A percentile compares a stretch with the other conserved stretches of the same genome.
These are phyloP conservation scores for Barbatosphaeria neglecta DNA, from an alignment of 495 filamentous ascomycete species.

Conservation along the genomic window DNA sequence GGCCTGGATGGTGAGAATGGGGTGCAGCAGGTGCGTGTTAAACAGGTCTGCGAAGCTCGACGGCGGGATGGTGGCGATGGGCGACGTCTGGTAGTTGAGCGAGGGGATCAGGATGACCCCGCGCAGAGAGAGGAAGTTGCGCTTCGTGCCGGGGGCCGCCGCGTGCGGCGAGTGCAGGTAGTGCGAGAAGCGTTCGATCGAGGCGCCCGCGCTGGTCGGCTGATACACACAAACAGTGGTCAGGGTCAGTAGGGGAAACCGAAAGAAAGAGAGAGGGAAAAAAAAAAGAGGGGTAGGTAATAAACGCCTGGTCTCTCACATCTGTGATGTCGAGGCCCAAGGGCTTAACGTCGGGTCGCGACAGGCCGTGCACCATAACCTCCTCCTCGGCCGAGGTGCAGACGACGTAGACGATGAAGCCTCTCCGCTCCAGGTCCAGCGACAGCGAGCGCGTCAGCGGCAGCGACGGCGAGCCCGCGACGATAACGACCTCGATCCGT, in stretches of 20 bases:
- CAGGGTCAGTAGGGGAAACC: too few species aligned
- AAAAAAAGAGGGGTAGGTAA: not conserved
- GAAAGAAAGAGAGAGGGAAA: too few species aligned
- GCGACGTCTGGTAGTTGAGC: slow-evolving; percentile 57
- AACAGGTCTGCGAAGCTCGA: slow-evolving; percentile 78
- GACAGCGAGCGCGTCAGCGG: slow-evolving; percentile 71
- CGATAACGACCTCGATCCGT: slow-evolving; percentile 76
- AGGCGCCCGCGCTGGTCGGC: slow-evolving; percentile 37
- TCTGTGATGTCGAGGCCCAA: slow-evolving; percentile 74
- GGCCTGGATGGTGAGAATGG: slow-evolving; percentile 72
- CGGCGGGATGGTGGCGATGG: slow-evolving; percentile 70
- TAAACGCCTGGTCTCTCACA: slow-evolving; percentile 27
- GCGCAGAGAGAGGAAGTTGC: slow-evolving; percentile 61
- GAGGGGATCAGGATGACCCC: slow-evolving; percentile 70
- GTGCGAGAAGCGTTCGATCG: slow-evolving; percentile 53
- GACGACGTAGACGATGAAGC: slow-evolving; percentile 87
- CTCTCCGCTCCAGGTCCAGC: slow-evolving; percentile 75
- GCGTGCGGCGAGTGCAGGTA: slow-evolving; percentile 61
- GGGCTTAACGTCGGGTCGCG: slow-evolving; percentile 67
- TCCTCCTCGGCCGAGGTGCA: slow-evolving; percentile 75
- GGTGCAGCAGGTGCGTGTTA: slow-evolving; percentile 85
- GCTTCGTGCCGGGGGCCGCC: slow-evolving; percentile 57
- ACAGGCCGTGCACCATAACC: slow-evolving; percentile 58
- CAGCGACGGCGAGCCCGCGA: slow-evolving; percentile 72
- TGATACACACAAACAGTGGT: too few species aligned